These are phyloP conservation scores for Magnaporthiopsis incrustans DNA, from an alignment of 2,329 filamentous ascomycete species.

Conservation along the genomic window DNA sequence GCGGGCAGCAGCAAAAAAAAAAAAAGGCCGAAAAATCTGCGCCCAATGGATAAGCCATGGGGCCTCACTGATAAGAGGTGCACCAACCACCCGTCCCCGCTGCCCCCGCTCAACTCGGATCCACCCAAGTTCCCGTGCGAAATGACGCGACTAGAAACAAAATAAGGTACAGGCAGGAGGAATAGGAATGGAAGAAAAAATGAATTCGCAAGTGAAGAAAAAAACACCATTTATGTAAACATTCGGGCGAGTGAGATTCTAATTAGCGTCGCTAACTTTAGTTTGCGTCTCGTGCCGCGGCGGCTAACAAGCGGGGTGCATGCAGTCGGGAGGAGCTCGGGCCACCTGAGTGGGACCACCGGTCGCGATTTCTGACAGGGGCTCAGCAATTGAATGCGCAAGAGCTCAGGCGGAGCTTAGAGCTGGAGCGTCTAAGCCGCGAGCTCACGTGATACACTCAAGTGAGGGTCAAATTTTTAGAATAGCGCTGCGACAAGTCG, in stretches of 20 bases:
- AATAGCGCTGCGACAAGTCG: not conserved
- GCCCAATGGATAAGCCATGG: constrained; percentile 5
- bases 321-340: not conserved
- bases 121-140: too few relatives aligned
- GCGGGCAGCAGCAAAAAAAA: not conserved
- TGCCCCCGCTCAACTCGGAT: not conserved
- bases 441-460: not conserved
- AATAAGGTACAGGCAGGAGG: too few relatives aligned
- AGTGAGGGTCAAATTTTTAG: not conserved
- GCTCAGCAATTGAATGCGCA: not conserved
- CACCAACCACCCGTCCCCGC: constrained; percentile 4
- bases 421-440: not conserved
- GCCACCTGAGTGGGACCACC: too few relatives aligned
- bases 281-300: not conserved
- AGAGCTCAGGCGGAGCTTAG: not conserved
- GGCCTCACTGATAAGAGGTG: constrained; percentile 4
- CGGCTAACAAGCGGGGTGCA: not conserved
- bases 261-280: too few relatives aligned
- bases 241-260: too few relatives aligned
- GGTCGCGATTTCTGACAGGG: not conserved
- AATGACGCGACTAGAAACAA: too few relatives aligned
- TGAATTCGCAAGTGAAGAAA: too few relatives aligned
- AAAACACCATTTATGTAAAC: too few relatives aligned
- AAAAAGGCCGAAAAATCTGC: constrained; percentile 3
- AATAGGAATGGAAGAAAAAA: too few relatives aligned